Percentiles rank a stretch among this genome's conserved stretches.
Evolutionary conservation across 305 asterid genomes (phyloP).

Genomic region (Fraxinus xanthoxyloides): DNA sequence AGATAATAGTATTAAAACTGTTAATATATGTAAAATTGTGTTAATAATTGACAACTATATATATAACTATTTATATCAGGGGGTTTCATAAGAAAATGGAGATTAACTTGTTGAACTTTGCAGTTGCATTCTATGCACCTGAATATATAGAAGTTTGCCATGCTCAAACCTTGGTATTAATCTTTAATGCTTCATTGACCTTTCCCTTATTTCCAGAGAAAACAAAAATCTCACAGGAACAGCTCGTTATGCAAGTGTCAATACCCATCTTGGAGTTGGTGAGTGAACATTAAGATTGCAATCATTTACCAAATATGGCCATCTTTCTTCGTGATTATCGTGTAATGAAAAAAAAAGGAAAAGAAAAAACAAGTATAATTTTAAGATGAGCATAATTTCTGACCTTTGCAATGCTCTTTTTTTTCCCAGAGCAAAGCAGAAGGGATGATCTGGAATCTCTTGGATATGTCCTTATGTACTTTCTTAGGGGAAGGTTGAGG

Average conservation of each 20-base stretch:
- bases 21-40: background rate
- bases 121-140: background rate
- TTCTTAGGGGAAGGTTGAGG: slow-evolving; percentile 76
- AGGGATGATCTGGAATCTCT: slow-evolving; percentile 93
- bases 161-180: background rate
- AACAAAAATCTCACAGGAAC: slow-evolving; percentile 91
- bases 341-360: background rate
- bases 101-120: background rate
- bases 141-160: background rate
- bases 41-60: background rate
- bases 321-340: background rate
- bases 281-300: slow-evolving; percentile 27
- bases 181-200: background rate
- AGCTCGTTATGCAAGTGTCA: slow-evolving; percentile 92
- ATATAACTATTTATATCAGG: background rate
- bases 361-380: background rate
- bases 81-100: background rate
- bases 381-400: background rate
- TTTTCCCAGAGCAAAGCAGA: slow-evolving; percentile 75
- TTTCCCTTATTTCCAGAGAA: slow-evolving; percentile 49
- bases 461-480: slow-evolving; percentile 88
- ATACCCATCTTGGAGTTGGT: slow-evolving; percentile 92
- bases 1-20: background rate
- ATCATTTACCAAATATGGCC: background rate
- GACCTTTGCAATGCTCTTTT: background rate